A percentile compares a stretch with the other conserved stretches of the same genome.
phyloP scores from a whole-genome alignment of 2,329 filamentous ascomycete genomes.

The Hysterium pulicare region DNA sequence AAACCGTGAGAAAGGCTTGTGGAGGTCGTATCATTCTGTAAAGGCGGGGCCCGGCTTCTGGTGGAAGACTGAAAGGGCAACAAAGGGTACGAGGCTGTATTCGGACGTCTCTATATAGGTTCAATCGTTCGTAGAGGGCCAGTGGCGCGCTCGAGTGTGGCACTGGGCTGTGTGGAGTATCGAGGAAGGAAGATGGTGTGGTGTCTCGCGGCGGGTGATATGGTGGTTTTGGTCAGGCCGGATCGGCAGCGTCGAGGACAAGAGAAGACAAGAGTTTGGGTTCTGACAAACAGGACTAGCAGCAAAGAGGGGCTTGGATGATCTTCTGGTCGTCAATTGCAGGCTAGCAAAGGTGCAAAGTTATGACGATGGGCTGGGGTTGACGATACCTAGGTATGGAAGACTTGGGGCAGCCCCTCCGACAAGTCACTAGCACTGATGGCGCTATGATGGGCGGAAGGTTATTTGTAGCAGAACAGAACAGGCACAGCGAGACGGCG shows the following conservation, averaged over 20 bases:
- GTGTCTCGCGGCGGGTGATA: constrained; percentile 9
- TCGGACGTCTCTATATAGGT: too few species aligned
- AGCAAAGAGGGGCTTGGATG: not conserved
- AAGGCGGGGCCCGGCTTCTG: not conserved
- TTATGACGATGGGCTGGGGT: constrained; percentile 11
- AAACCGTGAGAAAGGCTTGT: constrained; percentile 11
- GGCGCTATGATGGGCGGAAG: constrained; percentile 1
- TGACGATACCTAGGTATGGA: constrained; percentile 1
- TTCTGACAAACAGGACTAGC: not conserved
- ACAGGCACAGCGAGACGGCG: not conserved
- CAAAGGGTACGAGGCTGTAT: constrained; percentile 4
- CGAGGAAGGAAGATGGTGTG: constrained; percentile 8
- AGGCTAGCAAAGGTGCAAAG: constrained; percentile 2
- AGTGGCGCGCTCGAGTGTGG: constrained; percentile 6
- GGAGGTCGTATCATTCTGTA: constrained; percentile 28
- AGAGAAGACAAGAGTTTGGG: not conserved
- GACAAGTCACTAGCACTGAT: not conserved
- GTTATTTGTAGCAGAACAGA: not conserved
- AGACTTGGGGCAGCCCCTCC: too few species aligned
- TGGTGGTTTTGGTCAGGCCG: constrained; percentile 8
- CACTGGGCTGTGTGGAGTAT: constrained; percentile 4
- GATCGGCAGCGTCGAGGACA: not conserved
- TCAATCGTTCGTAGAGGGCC: too few species aligned
- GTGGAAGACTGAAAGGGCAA: not conserved
- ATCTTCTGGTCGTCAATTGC: not conserved